Base-by-base conservation (phyloP, 768 basidiomycete species). In the Rhizopogon sp. region DNA sequence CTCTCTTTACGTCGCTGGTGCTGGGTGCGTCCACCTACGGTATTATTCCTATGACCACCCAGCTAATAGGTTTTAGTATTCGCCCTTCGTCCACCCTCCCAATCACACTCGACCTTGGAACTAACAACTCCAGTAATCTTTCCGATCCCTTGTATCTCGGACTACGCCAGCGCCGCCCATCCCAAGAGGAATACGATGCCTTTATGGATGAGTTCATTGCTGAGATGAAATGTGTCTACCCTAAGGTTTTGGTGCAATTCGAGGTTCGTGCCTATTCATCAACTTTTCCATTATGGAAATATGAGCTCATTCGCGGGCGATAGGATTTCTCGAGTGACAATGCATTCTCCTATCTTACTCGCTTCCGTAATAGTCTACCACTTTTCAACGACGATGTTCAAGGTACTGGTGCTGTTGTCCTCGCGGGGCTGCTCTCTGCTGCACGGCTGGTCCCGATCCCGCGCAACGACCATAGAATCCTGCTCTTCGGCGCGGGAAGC, bases 181-280 rank as follows among this genome's bases (percentile, higher is more conserved):
- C 82, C 0, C 81, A 83, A 25, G 72, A 73, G 17, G 83, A 83
- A 63, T 88, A 89, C 76, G 77, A 79, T 17, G 87, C 78, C 44
- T 93, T 96, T 70, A 90, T 97, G 87, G 91, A 94, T 64, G 88
- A 92, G 67, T 94, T 97, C 72, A 93, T 97, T 90, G 66, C 75
- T 40, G 91, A 90, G 69, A 90, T 95, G 79, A 72, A 78, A 16
- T 66, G 66, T 40, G 75, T 79, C 10, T 94, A 87, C 78, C 93
- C 93, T 0, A 85, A 88, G 61, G 77, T 91, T 49, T 77, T 95
- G 65, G 77, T 95, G 57, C 93, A 95, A 70, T 93, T 92, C 60
- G 90, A 91, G 74, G 86, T 83, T 44, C 50, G 70, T 64, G 22
- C 5, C 22, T 25, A 16, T 51, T 13, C 6, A 28, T 22, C 50